Evolutionary conservation across 2,329 filamentous ascomycete genomes (phyloP).

Genomic region (Trichoderma afroharzianum): DNA sequence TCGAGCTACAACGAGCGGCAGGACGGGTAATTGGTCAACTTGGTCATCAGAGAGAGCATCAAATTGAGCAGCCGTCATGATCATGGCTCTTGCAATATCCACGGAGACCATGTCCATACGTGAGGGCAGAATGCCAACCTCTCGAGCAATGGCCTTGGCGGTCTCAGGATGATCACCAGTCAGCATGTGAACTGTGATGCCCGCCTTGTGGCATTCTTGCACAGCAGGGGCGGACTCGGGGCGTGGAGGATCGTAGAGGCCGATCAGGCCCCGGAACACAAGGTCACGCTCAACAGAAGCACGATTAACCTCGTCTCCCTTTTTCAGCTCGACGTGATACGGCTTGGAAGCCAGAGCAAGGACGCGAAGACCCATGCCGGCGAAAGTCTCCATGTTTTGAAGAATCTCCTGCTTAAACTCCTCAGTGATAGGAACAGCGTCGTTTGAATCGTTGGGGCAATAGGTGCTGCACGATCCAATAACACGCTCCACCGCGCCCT

Average conservation of each 20-base stretch:
- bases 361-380: neutral
- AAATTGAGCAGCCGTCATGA: neutral
- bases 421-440: neutral
- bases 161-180: neutral
- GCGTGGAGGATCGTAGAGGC: neutral
- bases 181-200: neutral
- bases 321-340: neutral
- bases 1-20: neutral
- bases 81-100: neutral
- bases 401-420: neutral
- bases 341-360: neutral
- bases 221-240: neutral
- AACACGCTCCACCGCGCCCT: neutral
- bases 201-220: neutral
- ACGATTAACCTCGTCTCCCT: neutral
- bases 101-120: neutral
- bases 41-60: neutral
- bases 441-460: neutral
- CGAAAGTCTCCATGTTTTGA: neutral
- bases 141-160: neutral
- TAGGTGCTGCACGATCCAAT: neutral
- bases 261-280: neutral
- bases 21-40: neutral
- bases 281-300: neutral
- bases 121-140: neutral